Conservation (phyloP, 2,329 filamentous ascomycete genomes). For the Phyllosticta citriasiana region DNA sequence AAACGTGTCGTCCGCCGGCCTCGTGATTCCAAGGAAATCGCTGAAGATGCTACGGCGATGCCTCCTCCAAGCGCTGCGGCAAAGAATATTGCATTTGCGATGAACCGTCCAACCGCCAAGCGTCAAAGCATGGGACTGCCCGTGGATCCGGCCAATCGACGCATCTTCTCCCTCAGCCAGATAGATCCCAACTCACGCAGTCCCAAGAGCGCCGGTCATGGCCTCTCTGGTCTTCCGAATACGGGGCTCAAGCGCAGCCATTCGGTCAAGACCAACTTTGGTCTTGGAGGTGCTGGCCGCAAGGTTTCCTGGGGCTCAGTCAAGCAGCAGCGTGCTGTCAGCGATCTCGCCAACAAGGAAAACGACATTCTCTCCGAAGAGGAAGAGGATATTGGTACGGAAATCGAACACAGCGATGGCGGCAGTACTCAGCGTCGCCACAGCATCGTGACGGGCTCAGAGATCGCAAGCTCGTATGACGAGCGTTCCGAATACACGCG, state of each 20-base stretch:
- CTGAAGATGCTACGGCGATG: slow-evolving; percentile 12
- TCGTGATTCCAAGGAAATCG: not conserved
- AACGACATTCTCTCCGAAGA: slow-evolving; percentile 37
- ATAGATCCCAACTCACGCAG: slow-evolving; percentile 61
- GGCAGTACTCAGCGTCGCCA: slow-evolving; percentile 30
- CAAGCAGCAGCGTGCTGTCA: slow-evolving; percentile 17
- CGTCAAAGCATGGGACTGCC: slow-evolving; percentile 25
- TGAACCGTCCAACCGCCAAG: slow-evolving; percentile 37
- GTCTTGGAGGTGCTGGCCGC: slow-evolving; percentile 19
- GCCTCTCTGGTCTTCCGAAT: slow-evolving; percentile 19
- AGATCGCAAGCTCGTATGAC: slow-evolving; percentile 39
- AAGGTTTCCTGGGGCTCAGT: slow-evolving; percentile 24
- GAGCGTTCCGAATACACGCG: slow-evolving; percentile 37
- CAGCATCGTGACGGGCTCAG: slow-evolving; percentile 32
- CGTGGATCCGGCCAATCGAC: slow-evolving; percentile 40
- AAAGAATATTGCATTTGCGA: slow-evolving; percentile 35
- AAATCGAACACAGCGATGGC: slow-evolving; percentile 21
- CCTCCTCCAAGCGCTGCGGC: slow-evolving; percentile 26
- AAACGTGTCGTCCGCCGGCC: slow-evolving; percentile 19
- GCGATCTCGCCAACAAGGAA: slow-evolving; percentile 33
- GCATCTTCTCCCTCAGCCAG: slow-evolving; percentile 85
- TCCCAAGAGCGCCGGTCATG: slow-evolving; percentile 34
- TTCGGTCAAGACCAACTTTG: slow-evolving; percentile 28
- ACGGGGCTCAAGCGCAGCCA: slow-evolving; percentile 44
- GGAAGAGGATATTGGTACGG: slow-evolving; percentile 20